A percentile compares a stretch with the other conserved stretches of the same genome.
Conservation (phyloP, 177 flowering plant genomes). For the Telopea speciosissima region DNA sequence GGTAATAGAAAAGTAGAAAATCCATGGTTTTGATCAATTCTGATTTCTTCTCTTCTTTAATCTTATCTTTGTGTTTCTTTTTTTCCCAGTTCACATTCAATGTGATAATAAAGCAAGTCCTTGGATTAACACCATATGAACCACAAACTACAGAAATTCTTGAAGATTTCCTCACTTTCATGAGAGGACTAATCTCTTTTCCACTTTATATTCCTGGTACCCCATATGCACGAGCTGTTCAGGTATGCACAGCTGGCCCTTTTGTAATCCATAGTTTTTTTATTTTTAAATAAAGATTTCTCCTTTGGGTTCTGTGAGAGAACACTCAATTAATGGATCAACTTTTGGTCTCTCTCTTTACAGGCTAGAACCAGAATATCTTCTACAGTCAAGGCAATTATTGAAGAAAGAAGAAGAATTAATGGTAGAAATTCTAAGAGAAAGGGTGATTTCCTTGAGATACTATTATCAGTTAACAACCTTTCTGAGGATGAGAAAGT, state of each 20-base stretch:
- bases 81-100: constrained; percentile 58
- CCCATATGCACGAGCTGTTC: constrained; percentile 60
- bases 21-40: too few species aligned
- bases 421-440: constrained; percentile 13
- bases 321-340: constrained; percentile 4
- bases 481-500: constrained; percentile 63
- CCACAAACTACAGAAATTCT: constrained; percentile 38
- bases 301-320: not conserved
- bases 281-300: too few species aligned
- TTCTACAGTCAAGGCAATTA: constrained; percentile 46
- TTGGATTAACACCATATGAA: constrained; percentile 52
- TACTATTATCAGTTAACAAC: constrained; percentile 34
- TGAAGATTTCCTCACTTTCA: constrained; percentile 53
- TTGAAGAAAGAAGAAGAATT: constrained; percentile 47
- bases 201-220: constrained; percentile 69
- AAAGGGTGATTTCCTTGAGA: constrained; percentile 47
- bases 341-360: constrained; percentile 25
- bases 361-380: constrained; percentile 67
- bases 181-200: constrained; percentile 60
- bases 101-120: constrained; percentile 62
- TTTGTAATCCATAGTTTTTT: too few species aligned
- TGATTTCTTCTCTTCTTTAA: not conserved
- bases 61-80: not conserved
- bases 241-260: constrained; percentile 41
- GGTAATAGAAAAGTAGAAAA: constrained; percentile 21